A percentile compares a stretch with the other conserved stretches of the same genome.
phyloP scores from a whole-genome alignment of 768 basidiomycete genomes.

The Termitomyces sp. region DNA sequence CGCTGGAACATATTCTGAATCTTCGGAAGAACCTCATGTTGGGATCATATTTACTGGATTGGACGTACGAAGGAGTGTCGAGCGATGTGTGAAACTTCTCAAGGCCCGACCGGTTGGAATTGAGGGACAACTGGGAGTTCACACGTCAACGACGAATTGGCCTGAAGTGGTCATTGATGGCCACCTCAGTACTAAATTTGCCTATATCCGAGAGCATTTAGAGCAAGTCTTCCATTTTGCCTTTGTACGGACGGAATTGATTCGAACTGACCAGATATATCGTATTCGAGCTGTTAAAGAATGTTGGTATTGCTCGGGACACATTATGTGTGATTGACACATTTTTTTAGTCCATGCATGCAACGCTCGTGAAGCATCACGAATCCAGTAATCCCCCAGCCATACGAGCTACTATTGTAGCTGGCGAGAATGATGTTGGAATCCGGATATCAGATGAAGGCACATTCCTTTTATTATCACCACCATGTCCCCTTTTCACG shows the following conservation, averaged over 20 bases:
- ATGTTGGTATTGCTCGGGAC: constrained; percentile 45
- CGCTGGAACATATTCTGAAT: constrained; percentile 28
- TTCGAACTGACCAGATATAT: constrained; percentile 53
- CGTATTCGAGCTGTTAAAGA: constrained; percentile 85
- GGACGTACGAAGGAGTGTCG: constrained; percentile 63
- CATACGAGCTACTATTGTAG: constrained; percentile 71
- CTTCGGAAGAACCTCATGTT: constrained; percentile 54
- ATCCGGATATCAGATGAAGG: constrained; percentile 93
- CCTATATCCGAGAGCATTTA: constrained; percentile 84
- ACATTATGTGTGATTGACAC: neutral
- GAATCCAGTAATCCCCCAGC: constrained; percentile 43
- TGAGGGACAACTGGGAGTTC: constrained; percentile 30
- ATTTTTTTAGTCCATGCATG: constrained; percentile 60
- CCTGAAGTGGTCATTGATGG: constrained; percentile 73
- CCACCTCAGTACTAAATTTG: constrained; percentile 61
- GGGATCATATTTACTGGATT: constrained; percentile 82
- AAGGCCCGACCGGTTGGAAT: constrained; percentile 39
- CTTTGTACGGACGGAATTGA: neutral
- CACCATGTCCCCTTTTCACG: constrained; percentile 5
- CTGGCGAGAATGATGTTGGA: constrained; percentile 66
- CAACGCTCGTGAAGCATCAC: constrained; percentile 51
- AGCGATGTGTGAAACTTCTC: constrained; percentile 59
- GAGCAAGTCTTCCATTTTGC: constrained; percentile 45
- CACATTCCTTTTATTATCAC: constrained; percentile 16
- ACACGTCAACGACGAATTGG: constrained; percentile 30